These are phyloP conservation scores for Heliophila coronopifolia DNA, from an alignment of 441 rosid genomes.

Conservation along the genomic window DNA sequence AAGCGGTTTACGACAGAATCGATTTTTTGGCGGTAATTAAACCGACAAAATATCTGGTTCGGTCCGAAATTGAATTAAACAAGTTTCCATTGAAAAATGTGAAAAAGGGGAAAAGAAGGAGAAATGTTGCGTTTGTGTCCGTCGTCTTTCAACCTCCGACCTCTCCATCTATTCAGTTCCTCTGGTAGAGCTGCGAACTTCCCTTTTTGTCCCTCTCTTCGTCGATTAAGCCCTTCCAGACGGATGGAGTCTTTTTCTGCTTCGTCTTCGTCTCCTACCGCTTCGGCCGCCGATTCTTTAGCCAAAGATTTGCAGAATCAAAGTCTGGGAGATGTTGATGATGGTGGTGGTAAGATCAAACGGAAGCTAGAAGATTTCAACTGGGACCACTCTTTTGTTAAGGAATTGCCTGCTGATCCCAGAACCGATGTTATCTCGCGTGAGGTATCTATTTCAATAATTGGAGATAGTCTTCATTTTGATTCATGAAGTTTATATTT, in stretches of 20 bases:
- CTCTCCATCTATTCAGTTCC: slow-evolving; percentile 27
- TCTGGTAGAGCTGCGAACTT: slow-evolving; percentile 12
- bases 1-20: no score
- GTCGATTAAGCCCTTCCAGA: slow-evolving; percentile 18
- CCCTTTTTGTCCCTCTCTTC: slow-evolving; percentile 24
- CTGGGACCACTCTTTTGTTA: slow-evolving; percentile 88
- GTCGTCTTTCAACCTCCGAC: slow-evolving; percentile 33
- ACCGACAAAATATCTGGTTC: no score
- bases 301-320: slow-evolving; percentile 64
- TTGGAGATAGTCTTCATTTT: no score
- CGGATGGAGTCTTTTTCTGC: slow-evolving; percentile 29
- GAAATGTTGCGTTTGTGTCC: slow-evolving; percentile 32
- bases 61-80: slow-evolving; percentile 24
- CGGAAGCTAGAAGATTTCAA: slow-evolving; percentile 63
- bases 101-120: neutral
- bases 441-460: no score
- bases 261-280: slow-evolving; percentile 36
- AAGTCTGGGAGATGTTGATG: slow-evolving; percentile 36
- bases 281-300: slow-evolving; percentile 52
- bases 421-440: slow-evolving; percentile 63
- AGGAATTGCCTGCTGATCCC: slow-evolving; percentile 79
- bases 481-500: neutral
- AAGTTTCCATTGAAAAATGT: slow-evolving; percentile 15
- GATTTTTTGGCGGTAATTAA: no score
- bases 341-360: slow-evolving; percentile 9